Evolutionary conservation across 1,139 yeast genomes (phyloP).

Genomic region (Geotrichum candidum): DNA sequence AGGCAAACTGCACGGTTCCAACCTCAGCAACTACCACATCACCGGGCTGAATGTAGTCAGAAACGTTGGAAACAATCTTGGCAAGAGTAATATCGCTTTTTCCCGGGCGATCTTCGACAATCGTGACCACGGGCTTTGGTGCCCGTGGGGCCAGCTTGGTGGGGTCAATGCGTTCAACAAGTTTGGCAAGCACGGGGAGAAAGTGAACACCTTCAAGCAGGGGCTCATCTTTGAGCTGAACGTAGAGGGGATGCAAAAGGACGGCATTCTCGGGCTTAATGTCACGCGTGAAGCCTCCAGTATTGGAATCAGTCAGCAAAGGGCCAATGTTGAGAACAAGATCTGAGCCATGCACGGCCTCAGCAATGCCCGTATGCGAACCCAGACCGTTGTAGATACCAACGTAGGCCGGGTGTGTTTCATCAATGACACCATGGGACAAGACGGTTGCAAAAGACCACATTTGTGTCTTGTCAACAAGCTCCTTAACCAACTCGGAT

Average conservation of each 20-base stretch:
- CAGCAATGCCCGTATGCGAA: conserved; percentile 42
- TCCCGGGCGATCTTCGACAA: conserved; percentile 20
- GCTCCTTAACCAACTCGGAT: conserved; percentile 39
- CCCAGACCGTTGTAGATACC: conserved; percentile 60
- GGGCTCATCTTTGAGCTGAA: conserved; percentile 40
- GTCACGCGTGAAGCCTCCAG: conserved; percentile 40
- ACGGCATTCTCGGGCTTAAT: conserved; percentile 36
- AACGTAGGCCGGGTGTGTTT: conserved; percentile 49
- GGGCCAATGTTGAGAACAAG: conserved; percentile 39
- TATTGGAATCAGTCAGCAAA: conserved; percentile 39
- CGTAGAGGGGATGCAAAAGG: conserved; percentile 41
- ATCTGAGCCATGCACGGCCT: conserved; percentile 36
- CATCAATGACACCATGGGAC: conserved; percentile 60
- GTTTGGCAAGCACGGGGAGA: conserved; percentile 41
- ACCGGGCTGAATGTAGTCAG: conserved; percentile 44
- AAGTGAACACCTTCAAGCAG: conserved; percentile 41
- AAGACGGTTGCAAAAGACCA: conserved; percentile 44
- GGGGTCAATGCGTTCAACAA: conserved; percentile 36
- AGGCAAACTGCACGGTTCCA: conserved; percentile 69
- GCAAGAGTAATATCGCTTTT: conserved; percentile 36
- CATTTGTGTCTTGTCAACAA: conserved; percentile 44
- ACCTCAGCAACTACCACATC: conserved; percentile 72
- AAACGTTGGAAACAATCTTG: conserved; percentile 29
- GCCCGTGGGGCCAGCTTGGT: conserved; percentile 29
- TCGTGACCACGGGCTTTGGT: conserved; percentile 20